Evolutionary conservation across 768 basidiomycete species (phyloP).

Genomic region (Boletus rubroflammeus): DNA sequence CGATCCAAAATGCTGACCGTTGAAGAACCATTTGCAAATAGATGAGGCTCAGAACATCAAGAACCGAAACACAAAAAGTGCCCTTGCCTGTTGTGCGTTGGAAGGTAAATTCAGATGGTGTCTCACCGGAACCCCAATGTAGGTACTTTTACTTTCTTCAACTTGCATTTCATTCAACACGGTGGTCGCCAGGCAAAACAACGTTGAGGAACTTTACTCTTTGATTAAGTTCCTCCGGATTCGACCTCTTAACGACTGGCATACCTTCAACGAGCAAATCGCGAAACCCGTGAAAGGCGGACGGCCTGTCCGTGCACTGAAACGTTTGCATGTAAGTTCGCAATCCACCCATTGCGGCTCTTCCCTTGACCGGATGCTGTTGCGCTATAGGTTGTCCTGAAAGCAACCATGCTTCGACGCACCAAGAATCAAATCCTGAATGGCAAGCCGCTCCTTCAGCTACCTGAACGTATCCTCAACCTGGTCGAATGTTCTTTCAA

Average conservation of each 20-base stretch:
- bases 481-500: constrained; percentile 79
- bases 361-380: not conserved
- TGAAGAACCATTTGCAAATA: constrained; percentile 21
- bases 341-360: not conserved
- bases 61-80: constrained; percentile 73
- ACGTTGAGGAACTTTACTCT: constrained; percentile 84
- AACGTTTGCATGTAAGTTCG: constrained; percentile 65
- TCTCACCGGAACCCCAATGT: constrained; percentile 82
- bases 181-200: constrained; percentile 65
- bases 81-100: constrained; percentile 76
- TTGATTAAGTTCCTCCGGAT: constrained; percentile 86
- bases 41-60: constrained; percentile 97
- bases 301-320: constrained; percentile 66
- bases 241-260: constrained; percentile 76
- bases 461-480: constrained; percentile 71
- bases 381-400: constrained; percentile 65
- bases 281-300: constrained; percentile 74
- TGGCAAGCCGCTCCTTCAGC: constrained; percentile 76
- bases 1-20: not conserved
- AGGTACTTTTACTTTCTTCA: constrained; percentile 7
- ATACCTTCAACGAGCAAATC: constrained; percentile 75
- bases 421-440: constrained; percentile 70
- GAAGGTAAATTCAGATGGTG: constrained; percentile 82
- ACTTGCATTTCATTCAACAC: not conserved
- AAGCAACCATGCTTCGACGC: constrained; percentile 85